Conservation (phyloP, 2,329 filamentous ascomycete species). For the Eutypa lata region DNA sequence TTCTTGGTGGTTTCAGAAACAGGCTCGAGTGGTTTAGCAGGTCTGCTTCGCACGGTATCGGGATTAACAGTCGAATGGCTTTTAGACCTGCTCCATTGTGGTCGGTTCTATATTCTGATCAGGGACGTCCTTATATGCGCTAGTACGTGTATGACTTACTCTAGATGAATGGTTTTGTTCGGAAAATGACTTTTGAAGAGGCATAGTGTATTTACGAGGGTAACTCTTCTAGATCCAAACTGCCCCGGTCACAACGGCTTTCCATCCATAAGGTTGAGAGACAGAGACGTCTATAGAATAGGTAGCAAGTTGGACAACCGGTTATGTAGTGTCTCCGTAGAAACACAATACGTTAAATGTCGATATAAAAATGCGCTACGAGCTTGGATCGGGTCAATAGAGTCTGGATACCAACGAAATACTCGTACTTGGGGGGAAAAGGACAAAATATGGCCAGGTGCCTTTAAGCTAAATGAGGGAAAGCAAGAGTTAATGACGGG, state of each 20-base stretch:
- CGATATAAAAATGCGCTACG: too few relatives aligned
- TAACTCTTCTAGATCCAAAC: too few relatives aligned
- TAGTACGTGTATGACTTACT: too few relatives aligned
- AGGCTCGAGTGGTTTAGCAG: conserved; percentile 39
- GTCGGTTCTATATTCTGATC: conserved; percentile 18
- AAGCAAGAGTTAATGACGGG: too few relatives aligned
- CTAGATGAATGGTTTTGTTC: conserved; percentile 33
- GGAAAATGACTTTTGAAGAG: conserved; percentile 39
- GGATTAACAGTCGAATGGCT: conserved; percentile 44
- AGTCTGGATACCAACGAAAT: too few relatives aligned
- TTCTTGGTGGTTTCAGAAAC: conserved; percentile 58
- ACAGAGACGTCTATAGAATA: too few relatives aligned
- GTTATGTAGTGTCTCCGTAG: background rate
- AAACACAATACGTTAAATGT: too few relatives aligned
- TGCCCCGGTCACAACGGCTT: background rate
- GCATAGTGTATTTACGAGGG: conserved; percentile 26
- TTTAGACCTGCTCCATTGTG: conserved; percentile 52
- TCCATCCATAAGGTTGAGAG: background rate
- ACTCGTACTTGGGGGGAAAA: too few relatives aligned
- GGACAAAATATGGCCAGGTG: too few relatives aligned
- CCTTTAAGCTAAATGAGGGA: too few relatives aligned
- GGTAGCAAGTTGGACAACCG: background rate
- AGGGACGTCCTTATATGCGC: background rate
- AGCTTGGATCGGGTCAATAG: too few relatives aligned
- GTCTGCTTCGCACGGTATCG: conserved; percentile 19